Evolutionary conservation across 2,329 filamentous ascomycete genomes (phyloP).

Genomic region (Neonectria hederae): DNA sequence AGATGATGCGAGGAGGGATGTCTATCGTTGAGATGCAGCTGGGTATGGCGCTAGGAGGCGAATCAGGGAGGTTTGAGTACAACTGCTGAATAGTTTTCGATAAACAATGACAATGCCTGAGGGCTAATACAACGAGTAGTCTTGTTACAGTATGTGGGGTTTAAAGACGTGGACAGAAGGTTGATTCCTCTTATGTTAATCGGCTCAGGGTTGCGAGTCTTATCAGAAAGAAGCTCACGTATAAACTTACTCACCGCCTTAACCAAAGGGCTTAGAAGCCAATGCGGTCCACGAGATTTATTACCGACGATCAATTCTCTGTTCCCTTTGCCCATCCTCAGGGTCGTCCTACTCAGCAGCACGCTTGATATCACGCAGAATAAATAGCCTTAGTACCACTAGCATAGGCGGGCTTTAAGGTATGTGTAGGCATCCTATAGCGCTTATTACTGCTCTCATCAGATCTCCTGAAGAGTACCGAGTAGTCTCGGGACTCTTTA

Average conservation of each 20-base stretch:
- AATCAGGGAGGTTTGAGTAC: background rate
- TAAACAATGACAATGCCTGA: constrained; percentile 13
- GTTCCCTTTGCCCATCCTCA: background rate
- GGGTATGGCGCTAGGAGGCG: background rate
- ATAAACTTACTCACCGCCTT: no score
- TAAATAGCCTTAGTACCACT: background rate
- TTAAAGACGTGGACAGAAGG: no score
- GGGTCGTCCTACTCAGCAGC: background rate
- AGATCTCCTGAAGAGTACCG: background rate
- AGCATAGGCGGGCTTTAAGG: background rate
- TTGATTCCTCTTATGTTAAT: no score
- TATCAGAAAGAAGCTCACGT: no score
- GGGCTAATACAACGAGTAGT: background rate
- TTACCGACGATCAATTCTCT: background rate
- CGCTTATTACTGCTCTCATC: background rate
- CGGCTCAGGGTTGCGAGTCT: no score
- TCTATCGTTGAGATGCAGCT: constrained; percentile 45
- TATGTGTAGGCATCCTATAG: background rate
- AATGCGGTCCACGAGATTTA: no score
- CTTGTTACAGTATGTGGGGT: background rate
- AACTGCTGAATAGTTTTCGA: background rate
- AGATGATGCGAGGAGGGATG: constrained; percentile 51
- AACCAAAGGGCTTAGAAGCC: no score
- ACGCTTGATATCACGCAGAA: background rate
- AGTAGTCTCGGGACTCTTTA: background rate